Evolutionary conservation across 2,329 filamentous ascomycete genomes (phyloP), one percentile per base, ranked within the genome.

Genomic region (Hymenoscyphus infarciens): DNA sequence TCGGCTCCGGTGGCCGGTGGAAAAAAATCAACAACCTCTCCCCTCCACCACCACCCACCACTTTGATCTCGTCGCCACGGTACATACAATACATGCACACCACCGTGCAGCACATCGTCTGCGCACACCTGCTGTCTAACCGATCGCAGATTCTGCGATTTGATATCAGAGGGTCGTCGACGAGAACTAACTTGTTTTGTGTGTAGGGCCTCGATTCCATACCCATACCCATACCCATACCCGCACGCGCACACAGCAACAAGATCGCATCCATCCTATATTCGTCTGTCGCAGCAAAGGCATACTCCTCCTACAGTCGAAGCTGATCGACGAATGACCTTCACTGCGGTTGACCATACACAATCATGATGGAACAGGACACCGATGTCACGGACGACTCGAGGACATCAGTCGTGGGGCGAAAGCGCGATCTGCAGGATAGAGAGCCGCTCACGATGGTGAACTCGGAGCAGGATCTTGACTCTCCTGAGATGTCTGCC

Each of bases 341-440:
- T 42, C 16, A 7, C 39, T 8, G 10, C 42, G 19, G 25, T 22
- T 22, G 42, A 22, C 7, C 42, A 22, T 22, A 10, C 19, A 49
- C 8, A 19, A 22, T 10, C 42, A 22, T 22, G 19, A 49, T 25
- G 42, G 42, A 49, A 11, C 42, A n/a, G 8, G 42, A 49, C 11
- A 11, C 42, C 25, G 52, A 55, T 29, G 13, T 16, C 49, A 27
- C 19, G 49, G 27, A 29, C 60, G 75, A 82, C 67, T 82, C 80
- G 19, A 75, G 80, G 56, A 82, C 78, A 42, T 77, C 77, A 55
- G 73, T 75, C 2, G 72, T 81, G 27, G 78, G 78, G 16, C 66
- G 71, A 42, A 76, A 76, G 69, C 77, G 77, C 19, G 61, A 62
- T 52, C 60, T 67, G 2, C 57, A 61, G 49, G 66, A 67, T 15